phyloP scores from a whole-genome alignment of 2,329 filamentous ascomycete genomes.

The Verticillium isaacii region DNA sequence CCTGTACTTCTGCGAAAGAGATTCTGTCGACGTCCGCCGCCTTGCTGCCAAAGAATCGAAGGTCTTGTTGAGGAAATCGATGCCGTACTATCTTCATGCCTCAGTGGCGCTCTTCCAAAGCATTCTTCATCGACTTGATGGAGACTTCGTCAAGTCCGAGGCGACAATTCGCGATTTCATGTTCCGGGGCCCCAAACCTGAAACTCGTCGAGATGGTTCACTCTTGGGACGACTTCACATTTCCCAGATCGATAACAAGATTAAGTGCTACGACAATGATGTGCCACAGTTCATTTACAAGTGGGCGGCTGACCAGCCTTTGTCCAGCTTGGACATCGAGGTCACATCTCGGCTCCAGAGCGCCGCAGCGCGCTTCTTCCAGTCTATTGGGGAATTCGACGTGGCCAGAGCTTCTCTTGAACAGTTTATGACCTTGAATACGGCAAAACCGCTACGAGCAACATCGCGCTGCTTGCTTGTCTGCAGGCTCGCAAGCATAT shows the following conservation, averaged over 20 bases:
- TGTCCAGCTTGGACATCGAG: conserved; percentile 25
- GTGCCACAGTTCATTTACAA: conserved; percentile 22
- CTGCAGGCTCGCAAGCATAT: conserved; percentile 20
- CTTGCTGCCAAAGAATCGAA: conserved; percentile 19
- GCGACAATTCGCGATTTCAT: conserved; percentile 19
- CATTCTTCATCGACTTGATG: conserved; percentile 21
- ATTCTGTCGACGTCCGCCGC: conserved; percentile 18
- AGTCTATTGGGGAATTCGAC: conserved; percentile 25
- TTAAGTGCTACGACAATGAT: conserved; percentile 23
- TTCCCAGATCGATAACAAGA: conserved; percentile 27
- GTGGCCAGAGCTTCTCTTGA: conserved; percentile 22
- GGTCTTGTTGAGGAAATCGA: conserved; percentile 17
- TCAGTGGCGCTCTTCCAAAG: conserved; percentile 25
- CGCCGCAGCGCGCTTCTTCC: conserved; percentile 24
- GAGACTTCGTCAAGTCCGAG: conserved; percentile 19
- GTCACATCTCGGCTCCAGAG: conserved; percentile 27
- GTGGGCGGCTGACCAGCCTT: conserved; percentile 21
- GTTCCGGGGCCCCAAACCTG: conserved; percentile 6
- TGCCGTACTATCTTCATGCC: conserved; percentile 26
- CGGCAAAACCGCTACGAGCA: conserved; percentile 16
- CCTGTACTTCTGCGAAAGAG: conserved; percentile 25
- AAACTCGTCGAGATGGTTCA: conserved; percentile 21
- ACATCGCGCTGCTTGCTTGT: conserved; percentile 21
- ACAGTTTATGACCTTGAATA: conserved; percentile 21
- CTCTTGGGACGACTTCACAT: conserved; percentile 26